A percentile compares a stretch with the other conserved stretches of the same genome.
phyloP scores from a whole-genome alignment of 108 stramenopile genomes.

The Phaeodactylum tricornutum region DNA sequence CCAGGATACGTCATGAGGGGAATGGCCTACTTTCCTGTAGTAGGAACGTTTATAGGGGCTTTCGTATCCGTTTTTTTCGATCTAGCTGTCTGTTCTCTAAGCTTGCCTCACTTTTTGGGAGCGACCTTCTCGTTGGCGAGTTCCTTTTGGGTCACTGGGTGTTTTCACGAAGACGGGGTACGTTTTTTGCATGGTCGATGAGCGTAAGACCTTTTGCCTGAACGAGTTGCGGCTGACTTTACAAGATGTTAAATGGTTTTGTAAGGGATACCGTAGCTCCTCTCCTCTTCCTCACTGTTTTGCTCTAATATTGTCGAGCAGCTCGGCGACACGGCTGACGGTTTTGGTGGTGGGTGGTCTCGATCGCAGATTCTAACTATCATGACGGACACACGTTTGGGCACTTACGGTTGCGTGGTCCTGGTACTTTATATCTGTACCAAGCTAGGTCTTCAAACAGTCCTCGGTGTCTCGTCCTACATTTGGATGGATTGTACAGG shows the following conservation, averaged over 20 bases:
- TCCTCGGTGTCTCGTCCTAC: conserved; percentile 16
- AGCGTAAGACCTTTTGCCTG: neutral
- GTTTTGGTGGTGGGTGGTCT: conserved; percentile 71
- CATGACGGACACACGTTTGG: conserved; percentile 73
- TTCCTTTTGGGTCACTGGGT: conserved; percentile 44
- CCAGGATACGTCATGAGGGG: conserved; percentile 67
- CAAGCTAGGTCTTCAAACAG: conserved; percentile 45
- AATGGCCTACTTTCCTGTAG: conserved; percentile 61
- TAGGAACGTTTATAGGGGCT: conserved; percentile 40
- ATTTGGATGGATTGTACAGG: conserved; percentile 7
- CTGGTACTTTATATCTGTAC: conserved; percentile 42
- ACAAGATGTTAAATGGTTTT: too few species aligned
- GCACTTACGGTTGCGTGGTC: conserved; percentile 69
- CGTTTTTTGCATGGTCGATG: neutral
- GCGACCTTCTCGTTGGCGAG: conserved; percentile 21
- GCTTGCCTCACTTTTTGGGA: conserved; percentile 28
- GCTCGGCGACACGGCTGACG: neutral
- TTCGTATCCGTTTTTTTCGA: conserved; percentile 32
- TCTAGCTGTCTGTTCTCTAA: conserved; percentile 13
- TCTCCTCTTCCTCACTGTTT: too few species aligned
- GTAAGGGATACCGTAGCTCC: too few species aligned
- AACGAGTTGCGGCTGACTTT: too few species aligned
- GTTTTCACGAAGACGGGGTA: conserved; percentile 77
- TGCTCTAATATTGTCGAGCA: neutral
- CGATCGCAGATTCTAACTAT: conserved; percentile 61